Evolutionary conservation across 192 early-diverging fungal species (phyloP), one percentile per base, ranked within the genome.

Genomic region (Paraglomus occultum): DNA sequence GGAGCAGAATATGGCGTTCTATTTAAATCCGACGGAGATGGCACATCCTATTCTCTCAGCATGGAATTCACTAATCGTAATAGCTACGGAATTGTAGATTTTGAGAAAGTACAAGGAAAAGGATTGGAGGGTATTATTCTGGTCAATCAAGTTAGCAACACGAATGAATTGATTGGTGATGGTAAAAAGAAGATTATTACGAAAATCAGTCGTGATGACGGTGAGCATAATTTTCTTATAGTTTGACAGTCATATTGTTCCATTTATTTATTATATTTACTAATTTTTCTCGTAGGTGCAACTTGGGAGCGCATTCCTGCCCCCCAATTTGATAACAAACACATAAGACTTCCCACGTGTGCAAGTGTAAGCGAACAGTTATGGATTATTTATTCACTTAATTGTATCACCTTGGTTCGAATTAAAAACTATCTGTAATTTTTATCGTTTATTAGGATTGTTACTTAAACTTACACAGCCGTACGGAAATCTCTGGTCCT

Each of bases 171-270:
- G 53, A 82, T 78, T 39, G 79, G 77, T 44, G 82, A 79, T 20
- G 76, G 78, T 6, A 73, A 76, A 45, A 95, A 96, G 80, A 67
- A 82, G 50, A 71, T 96, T 47, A 84, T 76, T 53, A 86, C 90
- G 0, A 75, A 90, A 61, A 92, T 97, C n/a, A 91, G 90, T 38
- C 96, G 89, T 82, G 92, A 96, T 72, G 94, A 96, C 68, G 96
- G 95, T 31, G 71, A 76, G 43, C 20, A 46, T 20, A 43, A 20
- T 47, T 14, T 48, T 15, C 14, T 47, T 20, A 31, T 45, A 15
- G 12, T 18, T 46, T 39, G 23, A 47, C 44, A 46, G 22, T 10
- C 20, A 8, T 17, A 18, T 31, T 17, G n/a, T 12, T 31, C 31
- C 31, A 22, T 5, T 22, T 2, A 4, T 58, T 31, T 58, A 17